phyloP scores from a whole-genome alignment of 2,329 filamentous ascomycete genomes.

The Colletotrichum siamense region DNA sequence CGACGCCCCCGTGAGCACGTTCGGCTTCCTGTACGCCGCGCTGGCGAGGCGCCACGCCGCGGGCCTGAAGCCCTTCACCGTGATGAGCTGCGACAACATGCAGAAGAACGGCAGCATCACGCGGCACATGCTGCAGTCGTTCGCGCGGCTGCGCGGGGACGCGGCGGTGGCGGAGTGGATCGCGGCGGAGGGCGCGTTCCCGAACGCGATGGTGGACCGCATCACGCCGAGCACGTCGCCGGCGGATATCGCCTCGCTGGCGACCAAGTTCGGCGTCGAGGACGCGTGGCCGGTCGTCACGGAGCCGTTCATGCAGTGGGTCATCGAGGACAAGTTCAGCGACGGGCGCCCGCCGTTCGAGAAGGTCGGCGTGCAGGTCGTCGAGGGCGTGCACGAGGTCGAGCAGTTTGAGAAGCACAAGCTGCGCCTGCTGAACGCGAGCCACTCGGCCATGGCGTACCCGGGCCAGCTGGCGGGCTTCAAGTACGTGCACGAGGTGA shows the following conservation, averaged over 20 bases:
- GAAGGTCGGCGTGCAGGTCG: slow-evolving; percentile 57
- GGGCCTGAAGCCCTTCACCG: slow-evolving; percentile 58
- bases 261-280: slow-evolving; percentile 49
- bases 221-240: slow-evolving; percentile 57
- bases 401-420: slow-evolving; percentile 63
- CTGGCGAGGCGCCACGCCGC: slow-evolving; percentile 48
- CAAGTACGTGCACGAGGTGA: slow-evolving; percentile 60
- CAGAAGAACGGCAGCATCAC: slow-evolving; percentile 61
- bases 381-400: slow-evolving; percentile 54
- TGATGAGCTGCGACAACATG: slow-evolving; percentile 63
- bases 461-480: slow-evolving; percentile 56
- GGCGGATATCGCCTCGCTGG: slow-evolving; percentile 49
- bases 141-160: slow-evolving; percentile 48
- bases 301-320: slow-evolving; percentile 62
- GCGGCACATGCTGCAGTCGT: slow-evolving; percentile 55
- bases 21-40: slow-evolving; percentile 58
- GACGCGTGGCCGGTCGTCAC: slow-evolving; percentile 60
- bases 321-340: slow-evolving; percentile 57
- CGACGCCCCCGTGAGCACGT: slow-evolving; percentile 50
- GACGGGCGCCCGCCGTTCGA: slow-evolving; percentile 58
- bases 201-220: slow-evolving; percentile 61
- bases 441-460: slow-evolving; percentile 58
- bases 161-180: slow-evolving; percentile 56
- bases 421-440: slow-evolving; percentile 59
- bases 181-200: slow-evolving; percentile 51